Conservation (phyloP, 1,284 basidiomycete genomes). For the Ceratobasidium sp. region DNA sequence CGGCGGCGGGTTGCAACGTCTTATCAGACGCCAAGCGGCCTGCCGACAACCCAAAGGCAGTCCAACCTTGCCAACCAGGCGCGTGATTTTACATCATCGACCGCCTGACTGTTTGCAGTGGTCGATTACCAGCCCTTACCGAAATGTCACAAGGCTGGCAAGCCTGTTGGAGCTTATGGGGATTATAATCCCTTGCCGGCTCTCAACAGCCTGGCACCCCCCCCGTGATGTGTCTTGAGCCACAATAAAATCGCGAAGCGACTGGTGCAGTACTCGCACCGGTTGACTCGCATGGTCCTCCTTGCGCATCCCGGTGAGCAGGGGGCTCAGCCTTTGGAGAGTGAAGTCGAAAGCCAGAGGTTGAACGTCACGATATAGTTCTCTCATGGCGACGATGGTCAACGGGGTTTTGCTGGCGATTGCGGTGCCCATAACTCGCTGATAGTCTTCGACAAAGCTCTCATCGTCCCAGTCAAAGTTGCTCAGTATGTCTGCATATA, state of each 20-base stretch:
- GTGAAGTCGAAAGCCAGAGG: neutral
- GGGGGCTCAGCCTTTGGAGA: slow-evolving; percentile 21
- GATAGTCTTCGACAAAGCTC: slow-evolving; percentile 51
- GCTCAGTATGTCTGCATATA: slow-evolving; percentile 52
- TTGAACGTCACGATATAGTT: neutral
- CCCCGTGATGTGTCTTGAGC: neutral
- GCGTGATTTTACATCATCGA: too few relatives aligned
- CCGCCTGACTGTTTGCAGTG: too few relatives aligned
- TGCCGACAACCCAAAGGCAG: too few relatives aligned
- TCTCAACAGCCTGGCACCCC: too few relatives aligned
- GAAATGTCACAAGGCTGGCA: too few relatives aligned
- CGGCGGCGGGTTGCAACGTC: too few relatives aligned
- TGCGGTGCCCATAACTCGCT: slow-evolving; percentile 51
- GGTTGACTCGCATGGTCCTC: neutral
- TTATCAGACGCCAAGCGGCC: too few relatives aligned
- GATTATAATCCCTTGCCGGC: too few relatives aligned
- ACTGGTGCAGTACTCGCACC: slow-evolving; percentile 18
- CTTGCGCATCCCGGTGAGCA: neutral
- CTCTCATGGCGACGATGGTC: neutral
- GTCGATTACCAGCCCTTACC: too few relatives aligned
- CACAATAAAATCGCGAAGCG: slow-evolving; percentile 19
- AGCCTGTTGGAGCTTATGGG: too few relatives aligned
- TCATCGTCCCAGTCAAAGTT: slow-evolving; percentile 51
- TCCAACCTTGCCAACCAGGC: too few relatives aligned
- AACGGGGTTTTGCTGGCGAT: slow-evolving; percentile 46